Evolutionary conservation across 2,329 filamentous ascomycete species (phyloP), one percentile per base, ranked within the genome.

Genomic region (Cladobotryum protrusum): DNA sequence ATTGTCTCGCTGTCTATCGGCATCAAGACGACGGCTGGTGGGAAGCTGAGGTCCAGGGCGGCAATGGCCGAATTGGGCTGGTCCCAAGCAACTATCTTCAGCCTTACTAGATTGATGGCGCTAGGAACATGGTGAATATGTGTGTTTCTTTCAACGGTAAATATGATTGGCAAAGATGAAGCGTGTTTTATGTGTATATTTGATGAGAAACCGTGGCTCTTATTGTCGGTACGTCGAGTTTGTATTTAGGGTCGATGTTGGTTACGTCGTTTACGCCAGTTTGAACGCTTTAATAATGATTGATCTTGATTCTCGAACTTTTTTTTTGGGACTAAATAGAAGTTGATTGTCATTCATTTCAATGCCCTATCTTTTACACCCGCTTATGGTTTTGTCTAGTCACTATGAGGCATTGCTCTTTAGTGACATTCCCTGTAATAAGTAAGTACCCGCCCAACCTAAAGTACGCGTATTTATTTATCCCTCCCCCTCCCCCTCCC

Each of bases 21-120:
- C 82, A 95, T 61, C 93, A 99, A 70, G 93, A 99, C 65, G 93
- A 99, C 64, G 93, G 93, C 17, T 99, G 93, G 93, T 99, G 95
- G 93, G 93, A 99, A 72, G 95, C 95, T 12, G 92, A 96, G 67
- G 82, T 96, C 37, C 87, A 91, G 42, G 84, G 85, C 19, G 76
- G 78, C 55, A 79, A 76, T 55, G 81, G 77, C 45, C 75, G 70
- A 45, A 65, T 76, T 51, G 82, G 82, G 53, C 72, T 86, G 62
- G 82, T 86, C 56, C 82, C 82, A 56, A 85, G 82, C 67, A 86
- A 86, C 63, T 86, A 86, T 59, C 72, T 86, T 52, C 77, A 82
- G 65, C 69, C 75, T 41, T 75, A 73, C 53, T 78, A 54, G 34
- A 40, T 32, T 35, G 9, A 8, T 15, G 13, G 13, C 14, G 14